phyloP scores from a whole-genome alignment of 139 green algal genomes.

The Pseudopediastrum boryanum region DNA sequence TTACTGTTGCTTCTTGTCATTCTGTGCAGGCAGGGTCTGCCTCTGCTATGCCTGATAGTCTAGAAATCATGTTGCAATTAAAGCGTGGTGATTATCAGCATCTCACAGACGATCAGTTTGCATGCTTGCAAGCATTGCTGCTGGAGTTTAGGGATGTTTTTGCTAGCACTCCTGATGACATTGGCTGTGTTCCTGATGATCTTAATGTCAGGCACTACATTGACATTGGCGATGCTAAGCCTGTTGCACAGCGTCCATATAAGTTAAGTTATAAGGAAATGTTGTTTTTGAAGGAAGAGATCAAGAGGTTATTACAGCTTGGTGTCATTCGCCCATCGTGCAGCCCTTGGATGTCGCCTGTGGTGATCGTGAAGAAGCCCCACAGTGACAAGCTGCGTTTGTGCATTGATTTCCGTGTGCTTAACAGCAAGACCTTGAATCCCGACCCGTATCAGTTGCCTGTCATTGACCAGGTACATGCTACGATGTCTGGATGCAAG shows the following conservation, averaged over 20 bases:
- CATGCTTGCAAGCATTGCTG: neutral
- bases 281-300: constrained; percentile 17
- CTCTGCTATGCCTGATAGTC: too few relatives aligned
- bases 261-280: neutral
- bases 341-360: constrained; percentile 20
- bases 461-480: constrained; percentile 8
- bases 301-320: neutral
- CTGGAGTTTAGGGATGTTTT: constrained; percentile 1
- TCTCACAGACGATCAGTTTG: constrained; percentile 13
- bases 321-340: constrained; percentile 6
- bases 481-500: constrained; percentile 6
- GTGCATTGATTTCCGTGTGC: neutral
- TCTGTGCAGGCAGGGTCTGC: too few relatives aligned
- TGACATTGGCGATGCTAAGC: neutral
- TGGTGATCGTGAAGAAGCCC: constrained; percentile 18
- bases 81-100: neutral
- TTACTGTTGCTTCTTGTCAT: too few relatives aligned
- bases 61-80: too few relatives aligned
- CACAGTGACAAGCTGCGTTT: constrained; percentile 5
- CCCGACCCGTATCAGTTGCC: constrained; percentile 16
- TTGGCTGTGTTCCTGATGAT: constrained; percentile 22
- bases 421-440: neutral
- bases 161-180: constrained; percentile 7
- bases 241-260: neutral
- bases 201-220: neutral